phyloP scores from a whole-genome alignment of 2,329 filamentous ascomycete genomes.

The Aspergillus sclerotialis region DNA sequence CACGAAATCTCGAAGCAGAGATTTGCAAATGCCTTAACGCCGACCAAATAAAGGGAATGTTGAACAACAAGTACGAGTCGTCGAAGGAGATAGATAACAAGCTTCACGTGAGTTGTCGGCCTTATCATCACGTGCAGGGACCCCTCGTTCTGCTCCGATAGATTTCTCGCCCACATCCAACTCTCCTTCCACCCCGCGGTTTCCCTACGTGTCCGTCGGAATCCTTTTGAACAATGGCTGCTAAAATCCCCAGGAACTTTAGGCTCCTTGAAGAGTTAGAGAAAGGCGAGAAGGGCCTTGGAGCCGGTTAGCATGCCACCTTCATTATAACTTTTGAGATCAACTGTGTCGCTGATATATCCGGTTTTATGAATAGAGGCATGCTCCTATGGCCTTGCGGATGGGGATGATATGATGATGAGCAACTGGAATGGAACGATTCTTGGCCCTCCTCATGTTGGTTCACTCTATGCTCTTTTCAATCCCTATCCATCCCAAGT shows the following conservation, averaged over 20 bases:
- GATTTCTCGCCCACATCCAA: constrained; percentile 4
- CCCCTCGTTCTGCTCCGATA: constrained; percentile 12
- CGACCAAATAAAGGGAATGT: background rate
- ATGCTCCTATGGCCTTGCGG: constrained; percentile 92
- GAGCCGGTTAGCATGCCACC: constrained; percentile 54
- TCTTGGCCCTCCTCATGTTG: constrained; percentile 87
- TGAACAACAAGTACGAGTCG: background rate
- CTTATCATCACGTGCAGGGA: constrained; percentile 1
- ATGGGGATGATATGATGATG: constrained; percentile 92
- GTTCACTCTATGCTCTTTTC: constrained; percentile 25
- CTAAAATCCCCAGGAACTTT: constrained; percentile 91
- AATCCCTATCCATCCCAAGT: constrained; percentile 2
- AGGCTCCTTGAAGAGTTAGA: constrained; percentile 94
- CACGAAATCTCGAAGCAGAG: background rate
- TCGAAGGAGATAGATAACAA: background rate
- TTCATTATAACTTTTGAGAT: constrained; percentile 5
- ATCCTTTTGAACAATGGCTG: constrained; percentile 46
- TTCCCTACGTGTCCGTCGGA: too few relatives aligned
- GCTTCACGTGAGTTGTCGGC: too few relatives aligned
- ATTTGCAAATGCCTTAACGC: background rate
- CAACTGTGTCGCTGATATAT: constrained; percentile 18
- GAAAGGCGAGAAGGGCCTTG: constrained; percentile 96
- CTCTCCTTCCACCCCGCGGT: constrained; percentile 2
- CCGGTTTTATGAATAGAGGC: constrained; percentile 56
- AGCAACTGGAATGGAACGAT: constrained; percentile 99